A percentile compares a stretch with the other conserved stretches of the same genome.
Evolutionary conservation across 805 yeast species (phyloP).

Genomic region (Komagataella mondaviorum): DNA sequence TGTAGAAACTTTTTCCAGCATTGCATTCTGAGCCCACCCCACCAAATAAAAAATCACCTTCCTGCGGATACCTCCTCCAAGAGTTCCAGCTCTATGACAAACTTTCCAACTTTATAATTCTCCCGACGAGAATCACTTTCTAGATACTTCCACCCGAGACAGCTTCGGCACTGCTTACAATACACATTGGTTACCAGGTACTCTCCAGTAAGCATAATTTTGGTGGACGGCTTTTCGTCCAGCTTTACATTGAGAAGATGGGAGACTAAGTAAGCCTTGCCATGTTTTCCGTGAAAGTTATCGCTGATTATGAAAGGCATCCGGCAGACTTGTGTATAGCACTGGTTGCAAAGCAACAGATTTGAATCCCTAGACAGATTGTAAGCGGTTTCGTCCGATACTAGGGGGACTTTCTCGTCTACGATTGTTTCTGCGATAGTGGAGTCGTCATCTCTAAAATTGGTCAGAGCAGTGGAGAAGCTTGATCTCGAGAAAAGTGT

Average conservation of each 20-base stretch:
- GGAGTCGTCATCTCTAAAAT: background rate
- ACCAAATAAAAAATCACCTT: background rate
- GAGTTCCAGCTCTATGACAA: constrained; percentile 16
- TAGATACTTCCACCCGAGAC: constrained; percentile 21
- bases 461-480: background rate
- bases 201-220: constrained; percentile 19
- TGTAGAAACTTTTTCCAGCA: background rate
- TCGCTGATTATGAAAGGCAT: constrained; percentile 16
- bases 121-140: constrained; percentile 14
- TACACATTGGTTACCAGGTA: constrained; percentile 15
- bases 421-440: background rate
- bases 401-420: background rate
- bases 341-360: constrained; percentile 13
- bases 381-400: background rate
- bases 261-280: constrained; percentile 18
- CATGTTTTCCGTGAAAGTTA: constrained; percentile 19
- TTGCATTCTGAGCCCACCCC: background rate
- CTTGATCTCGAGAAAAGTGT: background rate
- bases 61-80: constrained; percentile 8
- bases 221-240: constrained; percentile 8
- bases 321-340: constrained; percentile 20
- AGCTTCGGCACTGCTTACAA: constrained; percentile 17
- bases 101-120: constrained; percentile 19
- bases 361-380: background rate
- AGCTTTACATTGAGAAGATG: constrained; percentile 15